These are phyloP conservation scores for Sarocladiaceae sp. DNA, from an alignment of 2,329 filamentous ascomycete species.

Conservation along the genomic window DNA sequence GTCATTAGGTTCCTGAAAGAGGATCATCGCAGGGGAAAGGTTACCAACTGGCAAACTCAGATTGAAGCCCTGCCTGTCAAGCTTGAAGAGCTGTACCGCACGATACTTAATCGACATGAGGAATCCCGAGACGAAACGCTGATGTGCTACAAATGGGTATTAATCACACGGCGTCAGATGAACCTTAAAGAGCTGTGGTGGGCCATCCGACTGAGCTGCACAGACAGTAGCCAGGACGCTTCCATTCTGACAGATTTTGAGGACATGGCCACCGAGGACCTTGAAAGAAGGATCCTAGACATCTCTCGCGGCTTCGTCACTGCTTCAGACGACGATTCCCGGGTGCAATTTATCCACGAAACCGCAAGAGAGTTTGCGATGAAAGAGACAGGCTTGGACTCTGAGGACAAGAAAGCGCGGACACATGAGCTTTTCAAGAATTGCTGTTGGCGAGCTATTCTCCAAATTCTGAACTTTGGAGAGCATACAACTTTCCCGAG, in stretches of 20 bases:
- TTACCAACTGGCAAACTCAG: slow-evolving; percentile 2
- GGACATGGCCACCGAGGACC: background rate
- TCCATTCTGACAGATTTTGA: background rate
- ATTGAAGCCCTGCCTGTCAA: background rate
- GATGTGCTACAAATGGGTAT: background rate
- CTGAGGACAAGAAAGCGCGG: background rate
- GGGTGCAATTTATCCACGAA: background rate
- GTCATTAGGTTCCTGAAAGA: slow-evolving; percentile 31
- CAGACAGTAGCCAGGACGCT: background rate
- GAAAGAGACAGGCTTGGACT: background rate
- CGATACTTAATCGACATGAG: background rate
- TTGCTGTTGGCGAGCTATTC: background rate
- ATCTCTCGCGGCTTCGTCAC: background rate
- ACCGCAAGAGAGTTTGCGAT: background rate
- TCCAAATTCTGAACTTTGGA: background rate
- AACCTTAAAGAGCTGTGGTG: background rate
- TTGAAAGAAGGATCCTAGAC: background rate
- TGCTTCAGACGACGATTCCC: background rate
- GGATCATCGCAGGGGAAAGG: slow-evolving; percentile 20
- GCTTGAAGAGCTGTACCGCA: background rate
- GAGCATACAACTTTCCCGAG: too few relatives aligned
- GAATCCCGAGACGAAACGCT: background rate
- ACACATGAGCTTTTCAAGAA: background rate
- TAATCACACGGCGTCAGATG: background rate
- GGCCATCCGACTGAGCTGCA: background rate